phyloP scores from a whole-genome alignment of 257 asterid genomes.

The Rehmannia glutinosa region DNA sequence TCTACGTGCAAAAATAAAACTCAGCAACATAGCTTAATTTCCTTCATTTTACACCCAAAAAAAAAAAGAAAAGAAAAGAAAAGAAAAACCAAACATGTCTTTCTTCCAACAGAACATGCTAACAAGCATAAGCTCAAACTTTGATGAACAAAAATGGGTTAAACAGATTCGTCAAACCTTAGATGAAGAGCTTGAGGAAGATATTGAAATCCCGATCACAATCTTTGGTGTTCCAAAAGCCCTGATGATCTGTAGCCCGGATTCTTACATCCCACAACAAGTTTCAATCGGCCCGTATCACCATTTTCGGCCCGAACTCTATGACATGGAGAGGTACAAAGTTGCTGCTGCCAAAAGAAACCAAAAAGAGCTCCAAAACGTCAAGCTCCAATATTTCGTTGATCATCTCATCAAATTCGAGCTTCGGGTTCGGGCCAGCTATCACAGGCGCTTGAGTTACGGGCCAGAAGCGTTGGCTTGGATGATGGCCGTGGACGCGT shows the following conservation, averaged over 20 bases:
- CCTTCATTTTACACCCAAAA: too few relatives aligned
- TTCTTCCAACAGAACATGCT: slow-evolving; percentile 24
- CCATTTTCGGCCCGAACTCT: slow-evolving; percentile 29
- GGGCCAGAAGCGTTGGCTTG: slow-evolving; percentile 48
- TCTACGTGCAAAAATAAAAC: too few relatives aligned
- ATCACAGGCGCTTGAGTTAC: slow-evolving; percentile 34
- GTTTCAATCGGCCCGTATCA: slow-evolving; percentile 65
- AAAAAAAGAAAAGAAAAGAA: too few relatives aligned
- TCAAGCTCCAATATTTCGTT: slow-evolving; percentile 31
- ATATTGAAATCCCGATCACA: slow-evolving; percentile 37
- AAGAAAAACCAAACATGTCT: slow-evolving; percentile 21
- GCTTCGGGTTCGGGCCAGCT: slow-evolving; percentile 35
- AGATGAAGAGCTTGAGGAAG: slow-evolving; percentile 48
- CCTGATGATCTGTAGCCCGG: slow-evolving; percentile 21
- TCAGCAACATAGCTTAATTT: too few relatives aligned
- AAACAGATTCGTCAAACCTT: slow-evolving; percentile 40
- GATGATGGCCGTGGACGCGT: slow-evolving; percentile 58
- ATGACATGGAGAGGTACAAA: too few relatives aligned
- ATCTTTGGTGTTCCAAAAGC: slow-evolving; percentile 55
- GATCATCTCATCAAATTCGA: slow-evolving; percentile 29
- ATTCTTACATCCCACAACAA: slow-evolving; percentile 45
- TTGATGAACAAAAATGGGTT: slow-evolving; percentile 52
- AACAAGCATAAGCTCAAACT: slow-evolving; percentile 21
- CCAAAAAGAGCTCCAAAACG: slow-evolving; percentile 21
- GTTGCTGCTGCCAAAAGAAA: slow-evolving; percentile 43